Percentiles rank a stretch among this genome's conserved stretches.
phyloP scores from a whole-genome alignment of 164 flowering plant species.

The Magnolia kwangsiensis region DNA sequence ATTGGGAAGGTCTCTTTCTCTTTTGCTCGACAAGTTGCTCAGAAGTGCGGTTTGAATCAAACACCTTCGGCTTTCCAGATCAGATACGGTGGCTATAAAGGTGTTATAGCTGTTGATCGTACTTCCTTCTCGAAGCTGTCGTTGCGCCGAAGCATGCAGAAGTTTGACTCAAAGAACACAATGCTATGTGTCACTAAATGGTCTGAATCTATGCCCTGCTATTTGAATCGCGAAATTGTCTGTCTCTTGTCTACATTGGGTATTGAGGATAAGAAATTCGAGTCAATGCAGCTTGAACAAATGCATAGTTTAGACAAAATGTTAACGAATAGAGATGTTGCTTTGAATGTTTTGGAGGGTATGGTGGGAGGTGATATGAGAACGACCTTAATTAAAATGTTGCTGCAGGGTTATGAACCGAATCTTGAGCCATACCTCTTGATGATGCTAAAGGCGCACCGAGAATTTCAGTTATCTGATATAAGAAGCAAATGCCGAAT shows the following conservation, averaged over 20 bases:
- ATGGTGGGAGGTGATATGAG: constrained; percentile 36
- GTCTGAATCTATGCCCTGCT: constrained; percentile 75
- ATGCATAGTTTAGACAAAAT: constrained; percentile 49
- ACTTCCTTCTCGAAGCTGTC: constrained; percentile 76
- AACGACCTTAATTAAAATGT: constrained; percentile 50
- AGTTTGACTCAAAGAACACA: constrained; percentile 72
- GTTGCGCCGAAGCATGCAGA: constrained; percentile 77
- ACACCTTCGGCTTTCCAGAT: constrained; percentile 94
- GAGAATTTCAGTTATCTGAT: constrained; percentile 60
- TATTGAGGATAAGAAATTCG: constrained; percentile 54
- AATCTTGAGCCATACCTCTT: constrained; percentile 73
- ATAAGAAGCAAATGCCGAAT: constrained; percentile 65
- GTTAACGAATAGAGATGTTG: constrained; percentile 54
- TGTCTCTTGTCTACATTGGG: constrained; percentile 85
- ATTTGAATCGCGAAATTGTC: constrained; percentile 80
- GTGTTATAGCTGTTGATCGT: constrained; percentile 84
- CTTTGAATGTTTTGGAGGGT: constrained; percentile 53
- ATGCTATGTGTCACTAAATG: constrained; percentile 86
- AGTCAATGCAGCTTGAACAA: constrained; percentile 54
- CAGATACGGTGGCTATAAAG: constrained; percentile 96
- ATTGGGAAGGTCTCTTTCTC: constrained; percentile 79
- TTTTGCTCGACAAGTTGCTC: constrained; percentile 70
- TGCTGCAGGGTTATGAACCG: constrained; percentile 74
- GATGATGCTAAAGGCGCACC: constrained; percentile 72
- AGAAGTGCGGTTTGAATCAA: constrained; percentile 52